Conservation (phyloP, 2,329 filamentous ascomycete species). For the Pyrenochaeta sp. region DNA sequence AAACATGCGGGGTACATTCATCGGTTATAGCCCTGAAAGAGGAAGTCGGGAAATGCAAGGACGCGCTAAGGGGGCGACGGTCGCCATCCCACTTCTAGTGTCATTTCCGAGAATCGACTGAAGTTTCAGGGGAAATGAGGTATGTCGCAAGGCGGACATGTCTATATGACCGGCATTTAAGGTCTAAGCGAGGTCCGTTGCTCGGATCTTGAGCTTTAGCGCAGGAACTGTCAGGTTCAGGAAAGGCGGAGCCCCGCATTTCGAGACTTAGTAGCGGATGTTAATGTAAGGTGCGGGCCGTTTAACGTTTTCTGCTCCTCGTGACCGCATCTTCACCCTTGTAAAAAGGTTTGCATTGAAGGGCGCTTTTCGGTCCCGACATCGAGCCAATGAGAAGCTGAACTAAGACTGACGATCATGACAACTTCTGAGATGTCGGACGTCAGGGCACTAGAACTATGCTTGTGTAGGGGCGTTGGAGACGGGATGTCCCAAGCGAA, state of each 20-base stretch:
- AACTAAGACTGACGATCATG: background rate
- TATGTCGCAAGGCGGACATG: constrained; percentile 11
- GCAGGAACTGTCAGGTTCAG: background rate
- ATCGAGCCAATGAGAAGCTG: constrained; percentile 9
- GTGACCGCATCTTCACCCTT: constrained; percentile 5
- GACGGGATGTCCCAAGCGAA: background rate
- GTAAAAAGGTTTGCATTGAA: background rate
- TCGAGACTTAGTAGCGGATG: background rate
- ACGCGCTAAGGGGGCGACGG: background rate
- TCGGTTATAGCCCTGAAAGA: constrained; percentile 12
- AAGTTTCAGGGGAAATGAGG: constrained; percentile 18
- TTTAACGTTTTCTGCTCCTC: constrained; percentile 8
- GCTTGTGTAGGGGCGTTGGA: background rate
- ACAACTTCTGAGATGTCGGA: background rate
- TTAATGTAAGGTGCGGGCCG: constrained; percentile 17
- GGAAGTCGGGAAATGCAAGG: constrained; percentile 12
- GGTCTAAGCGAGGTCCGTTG: background rate
- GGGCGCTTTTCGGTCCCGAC: constrained; percentile 6
- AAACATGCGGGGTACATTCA: constrained; percentile 4
- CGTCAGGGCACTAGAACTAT: background rate
- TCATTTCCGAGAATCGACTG: constrained; percentile 7
- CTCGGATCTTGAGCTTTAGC: background rate
- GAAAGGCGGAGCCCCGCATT: constrained; percentile 10
- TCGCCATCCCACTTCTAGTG: background rate
- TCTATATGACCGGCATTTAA: background rate